Base-by-base conservation (phyloP, 345 rosid genomes). In the Mangifera indica region DNA sequence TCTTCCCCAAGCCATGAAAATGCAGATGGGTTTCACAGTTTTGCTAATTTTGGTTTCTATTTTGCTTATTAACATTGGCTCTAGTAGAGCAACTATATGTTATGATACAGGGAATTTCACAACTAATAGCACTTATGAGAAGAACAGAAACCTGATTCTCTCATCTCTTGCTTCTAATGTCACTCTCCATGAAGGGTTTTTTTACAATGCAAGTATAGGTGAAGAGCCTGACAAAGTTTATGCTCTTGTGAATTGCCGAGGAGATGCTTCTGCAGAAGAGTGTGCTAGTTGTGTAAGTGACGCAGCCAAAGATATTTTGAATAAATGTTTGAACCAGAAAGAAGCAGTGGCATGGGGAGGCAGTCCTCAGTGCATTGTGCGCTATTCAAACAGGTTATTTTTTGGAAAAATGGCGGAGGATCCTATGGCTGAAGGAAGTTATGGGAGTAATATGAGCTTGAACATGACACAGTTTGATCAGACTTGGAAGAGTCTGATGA, bases 361-460 rank as follows among this genome's bases (percentile, higher is more conserved):
- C 1, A 24, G 7, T 2, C 34, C 63, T 59, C n/a, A 78, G 20
- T 2, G 91, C 60, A 71, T 79, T 78, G 56, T 80, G 5, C 82
- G 84, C 17, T 85, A 85, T 59, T 54, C 89, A 20, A 80, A 86
- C 56, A 40, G 59, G 21, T 49, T 73, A 0, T 60, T 81, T 58
- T 58, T 56, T 3, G 75, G 77, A 1, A 0, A 20, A 9, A 10
- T 18, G 68, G 77, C 74, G 22, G 40, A 12, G 1, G 26, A 0
- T 12, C 74, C 69, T 17, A 21, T 54, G 22, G 25, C 59, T n/a
- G 22, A 11, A 20, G 0, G 37, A 5, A 0, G 53, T 42, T 81
- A 80, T 63, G 18, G 37, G 1, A 7, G 18, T 12, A 11, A 22
- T 40, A 24, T 82, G 20, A 10, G 57, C 0, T 32, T 69, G 20